A percentile compares a stretch with the other conserved stretches of the same genome.
Evolutionary conservation across 2,329 filamentous ascomycete genomes (phyloP).

Genomic region (Aspergillus ruber): DNA sequence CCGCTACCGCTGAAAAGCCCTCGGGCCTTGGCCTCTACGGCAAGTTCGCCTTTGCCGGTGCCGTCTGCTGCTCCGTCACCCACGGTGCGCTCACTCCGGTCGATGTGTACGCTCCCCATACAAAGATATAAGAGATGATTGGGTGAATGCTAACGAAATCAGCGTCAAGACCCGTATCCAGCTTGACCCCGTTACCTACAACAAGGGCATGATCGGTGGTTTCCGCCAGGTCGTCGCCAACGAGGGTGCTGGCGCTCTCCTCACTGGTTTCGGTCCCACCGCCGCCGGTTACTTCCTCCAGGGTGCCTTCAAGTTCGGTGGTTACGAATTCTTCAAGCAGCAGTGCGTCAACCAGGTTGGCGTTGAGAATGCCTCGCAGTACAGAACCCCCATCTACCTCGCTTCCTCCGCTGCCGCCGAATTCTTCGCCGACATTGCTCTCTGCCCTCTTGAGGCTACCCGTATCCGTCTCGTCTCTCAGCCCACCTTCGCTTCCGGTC

Average conservation of each 20-base stretch:
- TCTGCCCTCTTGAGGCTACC: slow-evolving; percentile 87
- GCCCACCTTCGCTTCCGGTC: slow-evolving; percentile 75
- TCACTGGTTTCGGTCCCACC: slow-evolving; percentile 80
- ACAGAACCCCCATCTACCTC: slow-evolving; percentile 76
- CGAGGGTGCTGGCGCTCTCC: slow-evolving; percentile 78
- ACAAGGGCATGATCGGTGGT: slow-evolving; percentile 77
- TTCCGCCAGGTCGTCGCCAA: slow-evolving; percentile 78
- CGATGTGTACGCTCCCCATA: slow-evolving; percentile 76
- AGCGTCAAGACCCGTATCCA: slow-evolving; percentile 96
- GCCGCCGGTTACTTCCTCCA: slow-evolving; percentile 90
- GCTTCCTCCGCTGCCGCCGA: slow-evolving; percentile 57
- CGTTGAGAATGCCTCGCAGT: slow-evolving; percentile 68
- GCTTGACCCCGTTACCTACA: slow-evolving; percentile 84
- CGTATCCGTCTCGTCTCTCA: slow-evolving; percentile 89
- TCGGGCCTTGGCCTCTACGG: slow-evolving; percentile 72
- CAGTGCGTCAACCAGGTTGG: slow-evolving; percentile 76
- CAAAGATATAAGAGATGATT: not conserved
- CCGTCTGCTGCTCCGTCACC: slow-evolving; percentile 95
- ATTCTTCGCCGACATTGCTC: slow-evolving; percentile 60
- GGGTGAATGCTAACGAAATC: slow-evolving; percentile 7
- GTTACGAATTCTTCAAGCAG: slow-evolving; percentile 96
- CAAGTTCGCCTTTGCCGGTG: slow-evolving; percentile 93
- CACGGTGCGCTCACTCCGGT: slow-evolving; percentile 96
- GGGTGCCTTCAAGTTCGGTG: slow-evolving; percentile 88
- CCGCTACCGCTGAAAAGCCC: slow-evolving; percentile 27